Conservation (phyloP, 352 stramenopile genomes). For the Phytophthora pinifolia region DNA sequence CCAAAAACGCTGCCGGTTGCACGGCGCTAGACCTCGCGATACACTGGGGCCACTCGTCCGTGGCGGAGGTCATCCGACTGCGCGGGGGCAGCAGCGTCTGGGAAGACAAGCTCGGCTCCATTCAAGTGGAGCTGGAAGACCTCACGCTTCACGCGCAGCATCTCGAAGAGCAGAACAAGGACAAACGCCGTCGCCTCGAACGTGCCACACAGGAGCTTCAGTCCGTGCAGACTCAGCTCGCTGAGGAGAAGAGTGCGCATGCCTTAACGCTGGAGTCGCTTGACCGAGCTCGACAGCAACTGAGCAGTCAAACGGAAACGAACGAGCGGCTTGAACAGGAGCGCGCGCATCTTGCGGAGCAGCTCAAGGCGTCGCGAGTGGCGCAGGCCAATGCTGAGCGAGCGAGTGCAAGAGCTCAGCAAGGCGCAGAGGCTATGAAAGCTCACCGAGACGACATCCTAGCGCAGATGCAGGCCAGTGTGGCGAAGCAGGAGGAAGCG, state of each 20-base stretch:
- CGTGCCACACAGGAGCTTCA: conserved; percentile 32
- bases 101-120: conserved; percentile 69
- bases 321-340: conserved; percentile 21
- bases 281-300: conserved; percentile 15
- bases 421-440: conserved; percentile 36
- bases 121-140: conserved; percentile 71
- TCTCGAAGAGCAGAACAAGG: conserved; percentile 31
- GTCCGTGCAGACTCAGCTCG: conserved; percentile 33
- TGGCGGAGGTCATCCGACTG: conserved; percentile 67
- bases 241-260: conserved; percentile 50
- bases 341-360: conserved; percentile 9
- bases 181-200: conserved; percentile 29
- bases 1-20: conserved; percentile 69
- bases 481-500: conserved; percentile 44
- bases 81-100: conserved; percentile 65
- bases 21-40: conserved; percentile 71
- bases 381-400: conserved; percentile 36
- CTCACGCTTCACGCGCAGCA: conserved; percentile 23
- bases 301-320: conserved; percentile 1
- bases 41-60: conserved; percentile 72
- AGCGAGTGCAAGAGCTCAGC: conserved; percentile 23
- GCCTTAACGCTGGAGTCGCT: conserved; percentile 7
- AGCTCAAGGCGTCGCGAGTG: conserved; percentile 29
- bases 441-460: conserved; percentile 54
- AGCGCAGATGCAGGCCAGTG: conserved; percentile 41